Evolutionary conservation across 176 grass and related monocot species (phyloP), one percentile per base, ranked within the genome.

Genomic region (Eremochloa ophiuroides): DNA sequence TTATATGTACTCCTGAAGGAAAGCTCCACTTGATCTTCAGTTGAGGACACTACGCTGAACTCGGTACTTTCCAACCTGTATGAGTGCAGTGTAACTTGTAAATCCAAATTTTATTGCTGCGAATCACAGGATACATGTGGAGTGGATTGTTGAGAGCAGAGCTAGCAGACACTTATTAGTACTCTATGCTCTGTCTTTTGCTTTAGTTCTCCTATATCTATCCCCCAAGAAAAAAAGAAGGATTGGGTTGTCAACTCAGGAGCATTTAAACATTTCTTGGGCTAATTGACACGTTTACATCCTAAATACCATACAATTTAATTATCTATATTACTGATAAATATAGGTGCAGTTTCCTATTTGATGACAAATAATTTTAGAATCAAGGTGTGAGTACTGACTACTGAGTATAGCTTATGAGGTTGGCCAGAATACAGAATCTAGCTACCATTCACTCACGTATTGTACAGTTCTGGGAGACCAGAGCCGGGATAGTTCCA

Each of bases 1-100:
- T 91, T 50, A 64, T 92, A 93, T 6, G 76, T 81, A 31, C 83
- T 97, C 60, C 33, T 81, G 82, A 97, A 97, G 15, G 94, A 97
- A 67, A 97, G 78, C 69, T 97, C 94, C 38, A 91, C 88, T 7
- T 91, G 84, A 7, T 89, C 69, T 78, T 77, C 74, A 31, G 33
- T 91, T 8, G 88, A 69, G 2, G 82, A 40, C 18, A 91, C 74
- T 8, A 83, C 84, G 3, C 23, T 74, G 81, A 93, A 94, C 14
- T 93, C 70, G 44, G 82, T 72, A 28, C 81, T 35, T 0, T 83
- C 73, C 74, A 97, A 68, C 81, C 94, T 97, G 86, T 55, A 62
- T 97, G 86, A 46, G 55, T 18, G 15, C n/a, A n/a, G 10, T 46
- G 25, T 29, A 10, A 28, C 9, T 3, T 37, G 16, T 47, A 48